These are phyloP conservation scores for Nidula microcarpa DNA, from an alignment of 768 basidiomycete species.

Conservation along the genomic window DNA sequence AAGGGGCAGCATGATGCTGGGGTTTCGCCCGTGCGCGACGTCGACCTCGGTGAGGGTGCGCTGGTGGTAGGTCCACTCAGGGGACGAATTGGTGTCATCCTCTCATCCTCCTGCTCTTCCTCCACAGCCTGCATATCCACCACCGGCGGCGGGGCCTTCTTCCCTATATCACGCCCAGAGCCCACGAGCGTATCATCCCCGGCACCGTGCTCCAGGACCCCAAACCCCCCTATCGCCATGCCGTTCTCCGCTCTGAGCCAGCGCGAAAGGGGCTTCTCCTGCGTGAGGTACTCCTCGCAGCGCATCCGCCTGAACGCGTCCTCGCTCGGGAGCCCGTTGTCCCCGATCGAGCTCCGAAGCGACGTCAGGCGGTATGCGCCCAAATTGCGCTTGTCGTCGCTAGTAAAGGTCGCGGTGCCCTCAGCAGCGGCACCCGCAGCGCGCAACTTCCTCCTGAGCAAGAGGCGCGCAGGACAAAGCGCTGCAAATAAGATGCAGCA, in stretches of 20 bases:
- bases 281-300: conserved; percentile 33
- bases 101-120: too few relatives aligned
- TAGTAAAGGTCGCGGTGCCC: conserved; percentile 8
- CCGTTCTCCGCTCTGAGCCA: background rate
- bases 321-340: conserved; percentile 24
- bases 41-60: background rate
- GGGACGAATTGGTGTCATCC: background rate
- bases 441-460: conserved; percentile 34
- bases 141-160: background rate
- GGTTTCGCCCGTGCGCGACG: background rate
- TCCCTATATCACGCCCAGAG: background rate
- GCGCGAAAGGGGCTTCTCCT: conserved; percentile 17
- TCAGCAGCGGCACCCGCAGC: conserved; percentile 5
- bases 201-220: conserved; percentile 3
- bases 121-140: background rate
- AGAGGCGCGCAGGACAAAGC: conserved; percentile 52
- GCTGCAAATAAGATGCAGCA: conserved; percentile 22
- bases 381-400: conserved; percentile 13
- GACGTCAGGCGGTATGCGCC: conserved; percentile 34
- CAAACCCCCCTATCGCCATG: conserved; percentile 9
- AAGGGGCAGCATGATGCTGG: background rate
- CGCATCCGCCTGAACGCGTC: conserved; percentile 36
- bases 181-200: conserved; percentile 17
- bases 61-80: background rate
- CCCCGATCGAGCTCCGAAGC: background rate